Percentiles rank a stretch among this genome's conserved stretches.
These are phyloP conservation scores for Microdochium trichocladiopsis DNA, from an alignment of 2,329 filamentous ascomycete species.

Conservation along the genomic window DNA sequence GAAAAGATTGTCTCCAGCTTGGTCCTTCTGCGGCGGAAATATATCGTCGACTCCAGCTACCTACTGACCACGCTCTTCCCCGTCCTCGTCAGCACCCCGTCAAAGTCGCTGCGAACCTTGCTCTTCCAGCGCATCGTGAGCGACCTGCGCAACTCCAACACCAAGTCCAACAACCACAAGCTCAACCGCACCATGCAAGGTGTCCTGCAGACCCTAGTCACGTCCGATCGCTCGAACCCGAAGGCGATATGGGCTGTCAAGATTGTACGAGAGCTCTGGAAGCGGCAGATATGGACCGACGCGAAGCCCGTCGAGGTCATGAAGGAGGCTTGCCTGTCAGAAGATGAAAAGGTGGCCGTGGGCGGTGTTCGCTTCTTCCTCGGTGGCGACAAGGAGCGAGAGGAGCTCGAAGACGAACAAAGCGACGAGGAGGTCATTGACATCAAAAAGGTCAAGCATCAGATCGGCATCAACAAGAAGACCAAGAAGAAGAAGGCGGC, in stretches of 20 bases:
- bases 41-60: constrained; percentile 77
- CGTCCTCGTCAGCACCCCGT: constrained; percentile 83
- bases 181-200: constrained; percentile 92
- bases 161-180: constrained; percentile 81
- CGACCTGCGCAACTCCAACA: constrained; percentile 82
- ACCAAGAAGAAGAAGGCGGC: constrained; percentile 77
- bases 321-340: constrained; percentile 83
- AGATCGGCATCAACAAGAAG: constrained; percentile 93
- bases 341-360: constrained; percentile 87
- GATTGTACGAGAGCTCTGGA: constrained; percentile 92
- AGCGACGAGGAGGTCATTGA: constrained; percentile 76
- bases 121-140: constrained; percentile 86
- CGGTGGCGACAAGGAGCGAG: constrained; percentile 90
- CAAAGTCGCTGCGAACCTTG: constrained; percentile 78
- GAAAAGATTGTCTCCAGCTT: constrained; percentile 93
- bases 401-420: constrained; percentile 85
- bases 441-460: constrained; percentile 75
- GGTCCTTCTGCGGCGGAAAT: constrained; percentile 82
- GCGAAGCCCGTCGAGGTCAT: constrained; percentile 95
- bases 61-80: constrained; percentile 91
- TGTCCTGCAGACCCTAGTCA: constrained; percentile 85
- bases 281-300: constrained; percentile 92
- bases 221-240: constrained; percentile 74
- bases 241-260: constrained; percentile 96
- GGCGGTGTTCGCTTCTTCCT: constrained; percentile 92